These are phyloP conservation scores for Chlamydomonas applanata DNA, from an alignment of 139 green algal species.

Conservation along the genomic window DNA sequence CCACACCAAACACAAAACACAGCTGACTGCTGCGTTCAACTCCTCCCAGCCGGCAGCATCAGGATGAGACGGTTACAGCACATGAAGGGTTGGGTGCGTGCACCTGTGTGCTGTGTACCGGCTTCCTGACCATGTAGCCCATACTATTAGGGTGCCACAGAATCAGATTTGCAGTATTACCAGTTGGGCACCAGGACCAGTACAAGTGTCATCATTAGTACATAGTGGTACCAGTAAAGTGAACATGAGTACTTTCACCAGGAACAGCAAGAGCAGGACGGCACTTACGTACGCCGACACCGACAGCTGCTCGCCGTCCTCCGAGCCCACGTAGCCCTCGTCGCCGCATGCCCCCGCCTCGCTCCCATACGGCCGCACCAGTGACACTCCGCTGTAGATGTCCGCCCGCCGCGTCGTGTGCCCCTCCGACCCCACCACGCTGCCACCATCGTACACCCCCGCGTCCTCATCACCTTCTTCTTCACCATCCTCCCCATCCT, in stretches of 20 bases:
- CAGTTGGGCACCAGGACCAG: neutral
- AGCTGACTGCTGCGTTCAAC: no score
- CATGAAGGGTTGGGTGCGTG: no score
- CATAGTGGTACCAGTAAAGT: neutral
- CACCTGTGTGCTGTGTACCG: no score
- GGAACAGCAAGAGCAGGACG: neutral
- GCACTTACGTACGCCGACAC: slow-evolving; percentile 19
- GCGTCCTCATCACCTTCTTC: neutral
- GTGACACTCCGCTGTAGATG: neutral
- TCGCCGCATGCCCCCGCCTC: neutral
- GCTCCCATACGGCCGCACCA: neutral
- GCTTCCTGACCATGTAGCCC: no score
- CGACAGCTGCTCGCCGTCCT: slow-evolving; percentile 16
- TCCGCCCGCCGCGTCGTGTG: neutral
- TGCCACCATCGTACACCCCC: neutral
- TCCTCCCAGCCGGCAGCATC: no score
- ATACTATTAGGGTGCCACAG: no score
- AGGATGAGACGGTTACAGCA: no score
- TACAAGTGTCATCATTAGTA: neutral
- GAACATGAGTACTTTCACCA: neutral
- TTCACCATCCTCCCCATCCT: neutral
- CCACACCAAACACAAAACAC: no score
- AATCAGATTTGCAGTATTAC: neutral
- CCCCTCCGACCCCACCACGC: neutral
- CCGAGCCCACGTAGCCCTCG: neutral